A percentile compares a stretch with the other conserved stretches of the same genome.
Conservation (phyloP, 306 rosid genomes). For the Abrus precatorius region DNA sequence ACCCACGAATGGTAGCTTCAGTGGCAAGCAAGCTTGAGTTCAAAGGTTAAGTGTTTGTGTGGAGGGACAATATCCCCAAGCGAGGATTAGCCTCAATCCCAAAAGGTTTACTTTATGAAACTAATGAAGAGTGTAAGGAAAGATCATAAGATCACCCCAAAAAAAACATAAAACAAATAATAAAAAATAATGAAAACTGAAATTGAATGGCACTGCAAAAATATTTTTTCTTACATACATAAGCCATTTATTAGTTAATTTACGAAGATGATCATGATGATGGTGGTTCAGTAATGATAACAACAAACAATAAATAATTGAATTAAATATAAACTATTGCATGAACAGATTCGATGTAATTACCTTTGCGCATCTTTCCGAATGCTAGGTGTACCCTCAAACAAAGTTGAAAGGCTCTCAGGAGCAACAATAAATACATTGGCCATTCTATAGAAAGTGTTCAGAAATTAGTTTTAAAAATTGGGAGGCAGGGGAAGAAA, state of each 20-base stretch:
- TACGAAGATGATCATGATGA: not conserved
- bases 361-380: slow-evolving; percentile 97
- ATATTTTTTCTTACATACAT: not conserved
- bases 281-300: not conserved
- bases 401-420: slow-evolving; percentile 91
- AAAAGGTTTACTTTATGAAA: not conserved
- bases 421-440: slow-evolving; percentile 99
- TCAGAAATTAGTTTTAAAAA: slow-evolving; percentile 45
- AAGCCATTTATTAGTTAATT: not conserved
- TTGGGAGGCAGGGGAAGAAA: slow-evolving; percentile 1
- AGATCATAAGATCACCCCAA: not conserved
- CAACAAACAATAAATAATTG: not conserved
- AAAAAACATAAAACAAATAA: not conserved
- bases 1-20: too few species aligned
- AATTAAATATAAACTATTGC: not conserved
- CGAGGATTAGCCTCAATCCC: not conserved
- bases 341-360: slow-evolving; percentile 7
- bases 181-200: not conserved
- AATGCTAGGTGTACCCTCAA: slow-evolving; percentile 97
- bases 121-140: not conserved
- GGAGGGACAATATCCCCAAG: not conserved
- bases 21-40: not conserved
- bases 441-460: slow-evolving; percentile 77
- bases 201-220: not conserved
- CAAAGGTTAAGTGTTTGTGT: not conserved